phyloP scores from a whole-genome alignment of 331 rosid genomes.

The Pyracantha coccinea region DNA sequence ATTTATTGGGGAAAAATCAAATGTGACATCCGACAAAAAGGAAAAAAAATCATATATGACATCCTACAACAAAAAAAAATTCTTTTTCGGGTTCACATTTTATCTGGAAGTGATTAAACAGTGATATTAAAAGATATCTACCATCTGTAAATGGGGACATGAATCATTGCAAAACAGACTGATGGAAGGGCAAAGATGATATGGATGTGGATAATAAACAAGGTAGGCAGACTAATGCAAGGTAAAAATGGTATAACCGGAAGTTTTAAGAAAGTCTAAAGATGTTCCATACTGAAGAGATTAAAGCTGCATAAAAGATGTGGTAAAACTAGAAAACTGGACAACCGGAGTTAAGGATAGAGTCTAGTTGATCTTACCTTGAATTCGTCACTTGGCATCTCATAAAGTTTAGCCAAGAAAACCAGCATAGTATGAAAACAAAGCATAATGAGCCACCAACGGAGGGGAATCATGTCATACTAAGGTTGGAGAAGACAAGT shows the following conservation, averaged over 20 bases:
- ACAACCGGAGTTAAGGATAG: neutral
- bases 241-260: neutral
- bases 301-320: neutral
- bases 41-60: too few relatives aligned
- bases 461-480: too few relatives aligned
- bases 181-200: neutral
- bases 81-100: too few relatives aligned
- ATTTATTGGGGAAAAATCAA: neutral
- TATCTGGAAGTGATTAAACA: too few relatives aligned
- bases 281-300: neutral
- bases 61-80: too few relatives aligned
- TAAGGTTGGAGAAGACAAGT: too few relatives aligned
- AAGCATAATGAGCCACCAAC: too few relatives aligned
- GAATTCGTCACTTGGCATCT: slow-evolving; percentile 78
- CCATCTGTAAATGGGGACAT: neutral
- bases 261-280: neutral
- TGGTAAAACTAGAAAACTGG: neutral
- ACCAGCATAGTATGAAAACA: too few relatives aligned
- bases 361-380: slow-evolving; percentile 41
- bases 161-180: neutral
- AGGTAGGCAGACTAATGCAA: neutral
- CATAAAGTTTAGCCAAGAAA: slow-evolving; percentile 37
- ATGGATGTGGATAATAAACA: neutral
- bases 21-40: too few relatives aligned
- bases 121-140: too few relatives aligned